phyloP scores from a whole-genome alignment of 805 yeast species.

The Schizosaccharomyces japonicus region DNA sequence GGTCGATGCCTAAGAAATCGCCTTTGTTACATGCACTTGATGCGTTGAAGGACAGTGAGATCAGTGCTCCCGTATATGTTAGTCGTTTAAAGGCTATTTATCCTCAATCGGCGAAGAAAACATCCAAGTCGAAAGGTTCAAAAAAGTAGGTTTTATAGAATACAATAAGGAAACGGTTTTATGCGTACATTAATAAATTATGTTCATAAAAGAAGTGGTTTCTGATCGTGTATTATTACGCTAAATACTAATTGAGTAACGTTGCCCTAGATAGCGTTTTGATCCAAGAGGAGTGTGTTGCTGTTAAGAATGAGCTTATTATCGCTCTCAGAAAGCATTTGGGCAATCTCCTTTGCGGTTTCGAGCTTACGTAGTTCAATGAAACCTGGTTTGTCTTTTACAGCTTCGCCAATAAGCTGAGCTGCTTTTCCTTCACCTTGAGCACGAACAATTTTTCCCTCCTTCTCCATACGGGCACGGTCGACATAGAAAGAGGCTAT shows the following conservation, averaged over 20 bases:
- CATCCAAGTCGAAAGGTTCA: no score
- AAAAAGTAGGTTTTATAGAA: no score
- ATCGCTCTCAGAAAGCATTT: conserved; percentile 62
- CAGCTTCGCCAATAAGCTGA: conserved; percentile 94
- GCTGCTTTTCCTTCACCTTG: conserved; percentile 98
- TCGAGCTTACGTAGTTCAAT: conserved; percentile 91
- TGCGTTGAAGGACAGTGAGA: background rate
- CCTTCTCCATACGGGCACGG: conserved; percentile 92
- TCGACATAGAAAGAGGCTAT: conserved; percentile 83
- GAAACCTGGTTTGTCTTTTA: conserved; percentile 84
- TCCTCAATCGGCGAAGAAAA: no score
- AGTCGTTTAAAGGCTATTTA: background rate
- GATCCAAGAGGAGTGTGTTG: conserved; percentile 66
- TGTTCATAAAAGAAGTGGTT: no score
- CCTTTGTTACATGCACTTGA: background rate
- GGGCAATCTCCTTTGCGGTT: conserved; percentile 89
- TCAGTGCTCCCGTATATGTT: background rate
- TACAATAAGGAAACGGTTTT: no score
- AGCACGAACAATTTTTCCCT: conserved; percentile 87
- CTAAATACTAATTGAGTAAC: no score
- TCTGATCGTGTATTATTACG: no score
- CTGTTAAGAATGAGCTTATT: conserved; percentile 79
- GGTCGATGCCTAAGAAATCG: background rate
- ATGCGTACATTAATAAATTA: no score
- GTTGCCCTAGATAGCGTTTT: no score